Base-by-base conservation (phyloP, 768 basidiomycete genomes). In the Russula foetens region DNA sequence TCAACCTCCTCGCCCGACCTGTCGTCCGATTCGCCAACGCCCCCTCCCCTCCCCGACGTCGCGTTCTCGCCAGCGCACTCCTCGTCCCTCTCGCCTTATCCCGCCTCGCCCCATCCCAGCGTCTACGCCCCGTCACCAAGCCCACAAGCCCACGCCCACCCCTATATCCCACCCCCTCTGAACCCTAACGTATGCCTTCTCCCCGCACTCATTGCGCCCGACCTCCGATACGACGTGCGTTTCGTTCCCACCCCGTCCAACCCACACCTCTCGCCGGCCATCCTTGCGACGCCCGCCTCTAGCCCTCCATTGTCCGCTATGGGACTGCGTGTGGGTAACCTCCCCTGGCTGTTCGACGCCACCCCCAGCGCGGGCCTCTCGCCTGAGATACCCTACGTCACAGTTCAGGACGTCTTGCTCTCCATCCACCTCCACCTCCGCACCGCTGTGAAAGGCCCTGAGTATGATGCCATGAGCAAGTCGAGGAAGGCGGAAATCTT, bases 1-100 rank as follows among this genome's bases (percentile, higher is more conserved):
- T 43, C 61, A 1, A 31, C 45, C 4, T 53, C 56, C 17, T 62
- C 61, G 7, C 56, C 53, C 3, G 26, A 43, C 24, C 44, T 49
- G 5, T 61, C 60, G 14, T 54, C 54, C 6, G 49, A 45, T 7
- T 56, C 56, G 3, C 56, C 60, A 21, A 61, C 60, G 14, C 60
- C 60, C 1, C 60, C 60, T 4, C 60, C 54, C 4, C 35, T 62
- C 29, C 61, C 55, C 12, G 38, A 52, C 49, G 60, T 31, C 43
- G 49, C 55, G 0, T 56, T 58, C 51, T 52, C 50, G 7, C 61
- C 61, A 33, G 0, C 19, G 0, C 44, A 62, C 15, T 53, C 60
- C 29, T 26, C 49, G 24, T 41, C 14, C 7, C 35, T 19, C 5
- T 29, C 44, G 4, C 44, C 49, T 19, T 52, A 62, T 33, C 4